Conservation (phyloP, 2,329 filamentous ascomycete species). For the Sarocladium strictum region DNA sequence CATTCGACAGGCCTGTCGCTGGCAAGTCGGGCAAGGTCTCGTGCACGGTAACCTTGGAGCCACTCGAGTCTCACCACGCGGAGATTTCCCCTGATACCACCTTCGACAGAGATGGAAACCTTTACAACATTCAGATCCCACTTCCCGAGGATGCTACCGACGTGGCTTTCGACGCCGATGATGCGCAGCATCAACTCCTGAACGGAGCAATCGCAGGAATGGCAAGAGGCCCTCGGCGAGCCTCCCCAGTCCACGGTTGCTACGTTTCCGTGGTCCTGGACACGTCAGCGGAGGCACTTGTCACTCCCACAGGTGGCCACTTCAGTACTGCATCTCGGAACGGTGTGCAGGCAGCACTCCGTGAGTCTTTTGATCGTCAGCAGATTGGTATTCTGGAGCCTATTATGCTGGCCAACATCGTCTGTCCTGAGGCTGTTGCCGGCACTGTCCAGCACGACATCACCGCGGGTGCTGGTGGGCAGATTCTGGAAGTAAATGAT, state of each 20-base stretch:
- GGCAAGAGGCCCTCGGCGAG: conserved; percentile 74
- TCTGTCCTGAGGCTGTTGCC: conserved; percentile 74
- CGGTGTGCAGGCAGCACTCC: conserved; percentile 65
- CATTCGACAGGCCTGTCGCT: conserved; percentile 74
- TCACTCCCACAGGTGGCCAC: conserved; percentile 61
- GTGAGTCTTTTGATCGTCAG: conserved; percentile 47
- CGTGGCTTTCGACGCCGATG: conserved; percentile 43
- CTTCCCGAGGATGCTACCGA: conserved; percentile 41
- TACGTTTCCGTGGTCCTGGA: conserved; percentile 66
- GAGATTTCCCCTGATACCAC: conserved; percentile 31
- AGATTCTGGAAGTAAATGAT: conserved; percentile 66
- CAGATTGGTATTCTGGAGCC: conserved; percentile 76
- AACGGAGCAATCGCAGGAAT: conserved; percentile 81
- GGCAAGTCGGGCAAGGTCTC: conserved; percentile 73
- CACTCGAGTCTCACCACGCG: conserved; percentile 40
- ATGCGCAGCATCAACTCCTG: conserved; percentile 54
- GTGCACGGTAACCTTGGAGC: conserved; percentile 64
- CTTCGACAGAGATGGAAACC: conserved; percentile 64
- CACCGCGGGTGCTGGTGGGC: conserved; percentile 62
- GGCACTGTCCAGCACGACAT: conserved; percentile 81
- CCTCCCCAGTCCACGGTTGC: conserved; percentile 73
- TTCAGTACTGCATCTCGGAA: conserved; percentile 55
- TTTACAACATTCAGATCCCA: conserved; percentile 49
- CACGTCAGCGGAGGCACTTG: conserved; percentile 44
- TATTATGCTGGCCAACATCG: conserved; percentile 85